Evolutionary conservation across 2,329 filamentous ascomycete species (phyloP).

Genomic region (Colletotrichum sublineola): DNA sequence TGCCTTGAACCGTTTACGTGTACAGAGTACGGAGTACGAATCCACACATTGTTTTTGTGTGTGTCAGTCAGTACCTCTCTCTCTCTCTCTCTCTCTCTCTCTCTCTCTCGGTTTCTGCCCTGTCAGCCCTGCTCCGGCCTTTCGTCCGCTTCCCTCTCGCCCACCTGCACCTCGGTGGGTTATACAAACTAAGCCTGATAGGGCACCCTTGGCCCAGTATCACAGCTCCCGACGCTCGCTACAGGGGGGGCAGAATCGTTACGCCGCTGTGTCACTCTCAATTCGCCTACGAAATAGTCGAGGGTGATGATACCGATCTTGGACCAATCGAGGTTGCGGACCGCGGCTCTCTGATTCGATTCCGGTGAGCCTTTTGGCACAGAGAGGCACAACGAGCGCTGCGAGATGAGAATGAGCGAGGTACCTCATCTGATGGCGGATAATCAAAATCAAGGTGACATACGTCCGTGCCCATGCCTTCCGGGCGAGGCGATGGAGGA

Average conservation of each 20-base stretch:
- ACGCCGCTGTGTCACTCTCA: neutral
- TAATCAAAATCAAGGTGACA: neutral
- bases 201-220: neutral
- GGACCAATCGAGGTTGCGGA: neutral
- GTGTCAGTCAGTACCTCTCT: neutral
- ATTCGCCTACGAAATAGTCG: neutral
- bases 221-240: neutral
- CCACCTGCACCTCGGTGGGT: neutral
- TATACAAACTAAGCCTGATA: neutral
- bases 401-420: neutral
- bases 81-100: neutral
- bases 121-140: slow-evolving; percentile 1
- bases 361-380: neutral
- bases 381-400: neutral
- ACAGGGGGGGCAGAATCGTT: neutral
- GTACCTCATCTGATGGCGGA: neutral
- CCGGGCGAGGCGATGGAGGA: neutral
- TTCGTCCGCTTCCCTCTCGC: neutral
- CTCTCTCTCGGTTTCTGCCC: neutral
- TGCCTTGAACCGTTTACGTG: neutral
- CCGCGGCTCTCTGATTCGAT: too few species aligned
- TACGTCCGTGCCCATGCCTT: neutral
- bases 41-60: neutral
- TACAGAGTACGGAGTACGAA: too few species aligned
- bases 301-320: neutral